Evolutionary conservation across 2,329 filamentous ascomycete species (phyloP).

Genomic region (Ophiocordyceps robertsii): DNA sequence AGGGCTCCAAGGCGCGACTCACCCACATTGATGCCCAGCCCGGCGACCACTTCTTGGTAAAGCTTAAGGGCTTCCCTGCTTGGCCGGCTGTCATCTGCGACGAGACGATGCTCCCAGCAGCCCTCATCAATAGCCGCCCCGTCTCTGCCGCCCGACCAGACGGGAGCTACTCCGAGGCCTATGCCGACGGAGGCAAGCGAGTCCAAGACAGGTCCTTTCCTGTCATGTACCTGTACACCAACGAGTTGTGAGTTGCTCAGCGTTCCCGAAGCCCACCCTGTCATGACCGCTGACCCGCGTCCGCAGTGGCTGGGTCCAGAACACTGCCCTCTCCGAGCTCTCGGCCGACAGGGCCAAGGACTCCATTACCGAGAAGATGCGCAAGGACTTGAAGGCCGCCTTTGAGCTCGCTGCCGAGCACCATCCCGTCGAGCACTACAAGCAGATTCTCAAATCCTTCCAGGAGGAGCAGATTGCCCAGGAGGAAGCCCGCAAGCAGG

Average conservation of each 20-base stretch:
- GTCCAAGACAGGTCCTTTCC: constrained; percentile 76
- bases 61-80: constrained; percentile 85
- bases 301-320: constrained; percentile 76
- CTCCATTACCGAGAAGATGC: constrained; percentile 60
- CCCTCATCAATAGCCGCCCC: constrained; percentile 63
- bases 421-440: constrained; percentile 70
- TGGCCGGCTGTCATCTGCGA: constrained; percentile 94
- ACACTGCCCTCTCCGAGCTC: constrained; percentile 68
- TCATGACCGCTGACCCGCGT: constrained; percentile 2
- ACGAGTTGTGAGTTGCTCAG: constrained; percentile 74
- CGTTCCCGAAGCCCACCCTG: not conserved
- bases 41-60: constrained; percentile 83
- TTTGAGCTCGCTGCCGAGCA: constrained; percentile 69
- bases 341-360: constrained; percentile 58
- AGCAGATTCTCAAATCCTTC: constrained; percentile 60
- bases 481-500: constrained; percentile 29
- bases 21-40: constrained; percentile 70
- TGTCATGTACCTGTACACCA: constrained; percentile 88
- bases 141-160: constrained; percentile 72
- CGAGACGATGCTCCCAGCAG: constrained; percentile 80
- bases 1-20: constrained; percentile 62
- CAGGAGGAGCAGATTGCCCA: constrained; percentile 51
- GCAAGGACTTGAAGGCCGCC: constrained; percentile 65
- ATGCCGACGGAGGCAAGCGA: constrained; percentile 76
- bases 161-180: constrained; percentile 78